Conservation (phyloP, 306 rosid genomes). For the Cucumis cinereus region DNA sequence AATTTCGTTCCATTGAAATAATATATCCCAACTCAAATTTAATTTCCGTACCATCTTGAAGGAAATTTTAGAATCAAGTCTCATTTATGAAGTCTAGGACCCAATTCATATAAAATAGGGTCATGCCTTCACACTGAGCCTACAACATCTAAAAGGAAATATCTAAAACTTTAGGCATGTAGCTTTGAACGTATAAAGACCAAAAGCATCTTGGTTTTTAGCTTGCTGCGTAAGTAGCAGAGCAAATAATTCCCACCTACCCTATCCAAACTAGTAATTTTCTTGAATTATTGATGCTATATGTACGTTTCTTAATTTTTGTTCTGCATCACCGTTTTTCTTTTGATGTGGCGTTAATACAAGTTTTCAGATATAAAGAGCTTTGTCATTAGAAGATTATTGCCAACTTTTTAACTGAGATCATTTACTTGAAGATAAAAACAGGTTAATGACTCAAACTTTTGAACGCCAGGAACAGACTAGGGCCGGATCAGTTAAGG, state of each 20-base stretch:
- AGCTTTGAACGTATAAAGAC: neutral
- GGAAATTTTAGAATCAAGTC: neutral
- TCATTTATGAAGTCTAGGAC: neutral
- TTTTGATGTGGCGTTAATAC: neutral
- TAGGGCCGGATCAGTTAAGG: neutral
- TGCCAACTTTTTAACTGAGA: neutral
- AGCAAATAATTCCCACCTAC: neutral
- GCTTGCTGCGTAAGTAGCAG: neutral
- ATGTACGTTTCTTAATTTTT: neutral
- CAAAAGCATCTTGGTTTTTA: neutral
- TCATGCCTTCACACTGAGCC: neutral
- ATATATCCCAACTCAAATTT: neutral
- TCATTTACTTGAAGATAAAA: neutral
- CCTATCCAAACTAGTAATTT: neutral
- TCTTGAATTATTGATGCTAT: neutral
- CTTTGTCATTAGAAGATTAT: neutral
- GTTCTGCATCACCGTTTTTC: neutral
- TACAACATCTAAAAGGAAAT: neutral
- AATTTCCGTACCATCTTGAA: neutral
- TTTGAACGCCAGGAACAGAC: neutral
- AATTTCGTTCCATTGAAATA: neutral
- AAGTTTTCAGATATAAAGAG: neutral
- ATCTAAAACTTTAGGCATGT: neutral
- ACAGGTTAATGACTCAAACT: neutral
- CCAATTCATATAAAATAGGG: neutral